Percentiles rank a stretch among this genome's conserved stretches.
phyloP scores from a whole-genome alignment of 2,329 filamentous ascomycete genomes.

The Epichloe sibirici region DNA sequence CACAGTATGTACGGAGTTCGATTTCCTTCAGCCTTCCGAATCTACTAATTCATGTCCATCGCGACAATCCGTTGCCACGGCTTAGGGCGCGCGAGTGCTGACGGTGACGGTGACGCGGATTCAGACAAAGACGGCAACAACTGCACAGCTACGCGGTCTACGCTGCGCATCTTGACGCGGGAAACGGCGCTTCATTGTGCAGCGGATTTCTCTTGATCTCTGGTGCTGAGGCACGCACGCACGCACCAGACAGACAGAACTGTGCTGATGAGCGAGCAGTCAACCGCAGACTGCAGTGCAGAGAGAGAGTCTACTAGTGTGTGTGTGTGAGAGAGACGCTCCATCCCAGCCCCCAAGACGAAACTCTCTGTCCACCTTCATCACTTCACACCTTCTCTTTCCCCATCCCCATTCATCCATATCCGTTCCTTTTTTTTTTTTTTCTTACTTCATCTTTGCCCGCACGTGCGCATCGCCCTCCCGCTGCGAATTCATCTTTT shows the following conservation, averaged over 20 bases:
- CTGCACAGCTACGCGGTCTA: neutral
- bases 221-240: constrained; percentile 6
- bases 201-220: neutral
- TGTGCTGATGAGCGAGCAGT: neutral
- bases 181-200: neutral
- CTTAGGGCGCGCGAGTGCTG: constrained; percentile 14
- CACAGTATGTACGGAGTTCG: neutral
- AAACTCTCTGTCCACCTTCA: constrained; percentile 7
- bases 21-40: constrained; percentile 4
- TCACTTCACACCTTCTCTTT: constrained; percentile 7
- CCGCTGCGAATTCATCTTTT: neutral
- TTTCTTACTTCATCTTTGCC: neutral
- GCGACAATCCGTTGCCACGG: constrained; percentile 15
- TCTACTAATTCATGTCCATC: constrained; percentile 12
- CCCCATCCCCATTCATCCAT: constrained; percentile 7
- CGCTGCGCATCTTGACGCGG: neutral
- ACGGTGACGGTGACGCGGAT: constrained; percentile 8
- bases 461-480: constrained; percentile 1
- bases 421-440: constrained; percentile 1
- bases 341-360: constrained; percentile 9
- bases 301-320: neutral
- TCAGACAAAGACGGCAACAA: constrained; percentile 2
- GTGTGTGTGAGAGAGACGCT: neutral
- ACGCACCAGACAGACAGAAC: neutral
- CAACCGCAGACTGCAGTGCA: neutral